Conservation (phyloP, 495 filamentous ascomycete genomes). For the Annulohypoxylon bovei region DNA sequence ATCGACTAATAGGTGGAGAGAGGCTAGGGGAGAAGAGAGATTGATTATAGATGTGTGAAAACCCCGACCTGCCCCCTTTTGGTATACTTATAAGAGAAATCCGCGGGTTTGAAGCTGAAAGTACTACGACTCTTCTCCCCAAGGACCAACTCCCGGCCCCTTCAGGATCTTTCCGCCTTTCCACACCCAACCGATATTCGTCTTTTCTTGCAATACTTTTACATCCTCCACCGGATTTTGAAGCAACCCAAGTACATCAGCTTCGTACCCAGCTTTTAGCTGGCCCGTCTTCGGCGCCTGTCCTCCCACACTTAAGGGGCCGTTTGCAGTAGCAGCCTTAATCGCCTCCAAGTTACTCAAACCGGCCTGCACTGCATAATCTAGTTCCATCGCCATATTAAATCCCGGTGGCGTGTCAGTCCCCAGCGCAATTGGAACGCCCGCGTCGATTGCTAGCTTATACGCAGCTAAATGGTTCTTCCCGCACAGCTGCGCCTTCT, state of each 20-base stretch:
- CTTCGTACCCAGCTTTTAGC: constrained; percentile 59
- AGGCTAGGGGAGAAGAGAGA: constrained; percentile 57
- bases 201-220: constrained; percentile 51
- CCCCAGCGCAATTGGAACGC: constrained; percentile 54
- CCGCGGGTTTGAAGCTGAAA: not conserved
- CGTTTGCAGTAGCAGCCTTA: constrained; percentile 62
- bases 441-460: constrained; percentile 55
- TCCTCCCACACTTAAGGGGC: constrained; percentile 54
- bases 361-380: constrained; percentile 60
- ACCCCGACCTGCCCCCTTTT: not conserved
- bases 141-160: constrained; percentile 50
- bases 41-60: constrained; percentile 56
- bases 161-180: constrained; percentile 57
- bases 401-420: constrained; percentile 57
- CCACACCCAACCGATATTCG: constrained; percentile 60
- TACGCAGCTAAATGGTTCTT: constrained; percentile 49
- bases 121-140: constrained; percentile 46
- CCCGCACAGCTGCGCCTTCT: constrained; percentile 54
- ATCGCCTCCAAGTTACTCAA: constrained; percentile 63
- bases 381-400: constrained; percentile 59
- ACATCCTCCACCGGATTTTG: constrained; percentile 59
- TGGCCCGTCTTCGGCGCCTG: constrained; percentile 61
- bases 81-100: not conserved
- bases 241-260: constrained; percentile 59
- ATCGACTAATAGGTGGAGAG: constrained; percentile 62